Evolutionary conservation across 2,329 filamentous ascomycete genomes (phyloP), one percentile per base, ranked within the genome.

Genomic region (Fusarium proliferatum): DNA sequence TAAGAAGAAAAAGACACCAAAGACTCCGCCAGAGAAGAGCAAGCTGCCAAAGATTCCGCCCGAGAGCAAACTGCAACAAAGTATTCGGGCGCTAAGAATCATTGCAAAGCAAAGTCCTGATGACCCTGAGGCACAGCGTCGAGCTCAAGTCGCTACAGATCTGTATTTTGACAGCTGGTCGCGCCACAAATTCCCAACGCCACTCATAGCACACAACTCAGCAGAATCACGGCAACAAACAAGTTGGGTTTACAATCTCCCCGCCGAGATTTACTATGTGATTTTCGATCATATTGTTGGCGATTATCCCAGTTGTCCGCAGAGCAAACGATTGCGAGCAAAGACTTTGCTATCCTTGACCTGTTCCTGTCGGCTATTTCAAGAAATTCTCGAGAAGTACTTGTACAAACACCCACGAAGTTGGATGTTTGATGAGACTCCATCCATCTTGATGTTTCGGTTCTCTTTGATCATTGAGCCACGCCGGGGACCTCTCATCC

Each of bases 81-180:
- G 15, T 6, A 26, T 33, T 9, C n/a, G 26, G 33, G n/a, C 49
- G 21, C 23, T 53, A 2, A 9, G 17, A 10, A n/a, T 9, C 2
- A 38, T 67, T 26, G 65, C 63, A 12, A 13, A 16, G 4, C 36
- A 52, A 21, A 59, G 55, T 3, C 69, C 56, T 3, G 5, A 60
- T n/a, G 63, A 75, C 26, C 3, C 42, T n/a, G 42, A 61, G 17
- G 63, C 72, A 5, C 48, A 68, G 16, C 28, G 30, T 33, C 72
- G 72, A 30, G 61, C 63, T 2, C 49, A 33, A 34, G 62, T 56
- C 10, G 69, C 72, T 9, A 21, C 34, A 21, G 33, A 28, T 19
- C 60, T 72, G 36, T 68, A 59, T 33, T 9, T 16, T 30, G 13
- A 48, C 9, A 48, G 13, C 26, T 48, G 26, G 45, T 15, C 45